phyloP scores from a whole-genome alignment of 2,329 filamentous ascomycete genomes.

The Botrytis hyacinthi region DNA sequence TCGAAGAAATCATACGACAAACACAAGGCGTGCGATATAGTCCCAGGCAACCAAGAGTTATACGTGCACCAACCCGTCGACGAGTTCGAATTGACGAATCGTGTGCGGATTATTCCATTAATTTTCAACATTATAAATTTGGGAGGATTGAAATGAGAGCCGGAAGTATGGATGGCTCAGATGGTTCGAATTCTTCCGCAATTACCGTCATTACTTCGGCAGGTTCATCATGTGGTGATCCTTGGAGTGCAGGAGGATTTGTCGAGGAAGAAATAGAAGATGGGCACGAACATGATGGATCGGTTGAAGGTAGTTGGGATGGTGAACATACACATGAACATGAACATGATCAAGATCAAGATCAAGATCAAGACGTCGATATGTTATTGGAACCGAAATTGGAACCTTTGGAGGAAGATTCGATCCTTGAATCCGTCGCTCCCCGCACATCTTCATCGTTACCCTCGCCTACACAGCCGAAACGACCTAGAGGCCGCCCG shows the following conservation, averaged over 20 bases:
- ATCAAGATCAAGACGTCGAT: conserved; percentile 42
- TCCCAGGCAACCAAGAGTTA: conserved; percentile 12
- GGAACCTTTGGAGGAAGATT: conserved; percentile 53
- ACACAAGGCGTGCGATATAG: not conserved
- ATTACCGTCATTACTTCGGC: conserved; percentile 35
- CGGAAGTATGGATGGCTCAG: conserved; percentile 36
- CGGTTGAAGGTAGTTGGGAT: conserved; percentile 3
- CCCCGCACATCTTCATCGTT: conserved; percentile 25
- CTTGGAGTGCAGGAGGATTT: conserved; percentile 32
- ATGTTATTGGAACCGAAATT: conserved; percentile 52
- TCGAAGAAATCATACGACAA: conserved; percentile 17
- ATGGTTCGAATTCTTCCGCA: conserved; percentile 31
- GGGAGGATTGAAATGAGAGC: conserved; percentile 12
- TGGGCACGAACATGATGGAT: not conserved
- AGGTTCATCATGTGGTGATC: conserved; percentile 32
- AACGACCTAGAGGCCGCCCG: conserved; percentile 74
- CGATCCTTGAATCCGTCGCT: conserved; percentile 52
- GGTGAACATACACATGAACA: not conserved
- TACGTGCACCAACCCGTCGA: conserved; percentile 12
- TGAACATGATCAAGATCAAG: conserved; percentile 45
- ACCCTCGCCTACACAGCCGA: conserved; percentile 38
- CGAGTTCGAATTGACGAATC: conserved; percentile 11
- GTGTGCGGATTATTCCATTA: not conserved
- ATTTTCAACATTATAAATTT: conserved; percentile 11
- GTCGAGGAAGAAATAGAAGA: conserved; percentile 32